Percentiles rank a stretch among this genome's conserved stretches.
phyloP scores from a whole-genome alignment of 148 eudicot genomes.

The Silene uniflora region DNA sequence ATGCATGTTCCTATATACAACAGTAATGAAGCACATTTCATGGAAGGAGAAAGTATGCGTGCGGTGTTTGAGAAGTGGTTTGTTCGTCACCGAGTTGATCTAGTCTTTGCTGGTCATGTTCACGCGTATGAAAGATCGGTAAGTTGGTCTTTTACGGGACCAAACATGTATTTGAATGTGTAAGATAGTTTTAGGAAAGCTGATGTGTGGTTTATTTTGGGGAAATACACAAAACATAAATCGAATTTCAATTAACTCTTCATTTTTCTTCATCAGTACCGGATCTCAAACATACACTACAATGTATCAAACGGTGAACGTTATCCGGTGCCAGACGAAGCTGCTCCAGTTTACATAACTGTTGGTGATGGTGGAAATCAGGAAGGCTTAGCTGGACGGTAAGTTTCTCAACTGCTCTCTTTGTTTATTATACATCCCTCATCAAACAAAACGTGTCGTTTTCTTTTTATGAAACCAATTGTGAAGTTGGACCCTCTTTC shows the following conservation, averaged over 20 bases:
- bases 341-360: slow-evolving; percentile 86
- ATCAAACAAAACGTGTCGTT: neutral
- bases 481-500: neutral
- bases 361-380: slow-evolving; percentile 98
- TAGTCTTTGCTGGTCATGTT: slow-evolving; percentile 87
- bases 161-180: slow-evolving; percentile 2
- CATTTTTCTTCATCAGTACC: slow-evolving; percentile 44
- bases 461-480: neutral
- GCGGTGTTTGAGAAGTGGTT: slow-evolving; percentile 73
- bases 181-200: neutral
- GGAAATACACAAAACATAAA: neutral
- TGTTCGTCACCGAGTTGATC: slow-evolving; percentile 71
- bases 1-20: slow-evolving; percentile 89
- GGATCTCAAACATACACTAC: slow-evolving; percentile 72
- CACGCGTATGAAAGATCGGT: slow-evolving; percentile 99
- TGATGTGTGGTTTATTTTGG: no score
- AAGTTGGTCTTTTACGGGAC: slow-evolving; percentile 13
- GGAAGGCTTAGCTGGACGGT: slow-evolving; percentile 78
- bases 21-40: slow-evolving; percentile 77
- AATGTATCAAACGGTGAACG: slow-evolving; percentile 48
- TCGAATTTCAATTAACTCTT: neutral
- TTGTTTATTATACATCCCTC: neutral
- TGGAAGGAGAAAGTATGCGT: slow-evolving; percentile 97
- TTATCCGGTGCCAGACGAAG: slow-evolving; percentile 60
- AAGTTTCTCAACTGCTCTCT: slow-evolving; percentile 4